These are phyloP conservation scores for Pseudogymnoascus sp. DNA, from an alignment of 2,329 filamentous ascomycete genomes.

Conservation along the genomic window DNA sequence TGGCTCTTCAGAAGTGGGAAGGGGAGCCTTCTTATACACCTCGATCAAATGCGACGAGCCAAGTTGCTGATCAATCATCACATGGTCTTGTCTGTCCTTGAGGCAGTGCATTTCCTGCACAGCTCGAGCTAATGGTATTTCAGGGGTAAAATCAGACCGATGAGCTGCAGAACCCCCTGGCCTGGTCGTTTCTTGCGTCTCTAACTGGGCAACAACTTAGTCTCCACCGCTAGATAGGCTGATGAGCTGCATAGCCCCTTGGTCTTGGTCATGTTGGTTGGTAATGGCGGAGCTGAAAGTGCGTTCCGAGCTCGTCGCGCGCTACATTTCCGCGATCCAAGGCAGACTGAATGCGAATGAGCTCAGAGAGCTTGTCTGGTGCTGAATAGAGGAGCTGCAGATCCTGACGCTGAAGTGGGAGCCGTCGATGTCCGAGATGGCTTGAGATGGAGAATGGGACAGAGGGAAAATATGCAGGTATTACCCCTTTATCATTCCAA, in stretches of 20 bases:
- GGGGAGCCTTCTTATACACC: background rate
- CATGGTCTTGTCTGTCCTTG: background rate
- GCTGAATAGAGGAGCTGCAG: background rate
- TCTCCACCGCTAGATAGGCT: background rate
- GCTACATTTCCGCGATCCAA: background rate
- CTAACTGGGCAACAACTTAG: background rate
- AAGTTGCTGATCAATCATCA: background rate
- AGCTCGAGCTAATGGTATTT: background rate
- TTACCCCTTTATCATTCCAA: background rate
- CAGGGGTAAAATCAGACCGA: background rate
- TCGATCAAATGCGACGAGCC: background rate
- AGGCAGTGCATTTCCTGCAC: background rate
- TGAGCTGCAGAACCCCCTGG: background rate
- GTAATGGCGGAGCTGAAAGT: too few relatives aligned
- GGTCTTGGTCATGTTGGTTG: background rate
- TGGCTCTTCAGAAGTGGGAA: background rate
- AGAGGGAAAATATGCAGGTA: background rate
- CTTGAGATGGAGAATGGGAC: background rate
- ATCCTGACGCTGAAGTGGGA: background rate
- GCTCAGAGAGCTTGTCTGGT: background rate
- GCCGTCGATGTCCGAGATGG: background rate
- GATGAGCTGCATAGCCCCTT: background rate
- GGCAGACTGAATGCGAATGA: background rate
- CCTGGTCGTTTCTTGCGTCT: background rate
- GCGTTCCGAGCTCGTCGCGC: background rate